Conservation (phyloP, 495 filamentous ascomycete genomes). For the Thermochaetoides thermophila region DNA sequence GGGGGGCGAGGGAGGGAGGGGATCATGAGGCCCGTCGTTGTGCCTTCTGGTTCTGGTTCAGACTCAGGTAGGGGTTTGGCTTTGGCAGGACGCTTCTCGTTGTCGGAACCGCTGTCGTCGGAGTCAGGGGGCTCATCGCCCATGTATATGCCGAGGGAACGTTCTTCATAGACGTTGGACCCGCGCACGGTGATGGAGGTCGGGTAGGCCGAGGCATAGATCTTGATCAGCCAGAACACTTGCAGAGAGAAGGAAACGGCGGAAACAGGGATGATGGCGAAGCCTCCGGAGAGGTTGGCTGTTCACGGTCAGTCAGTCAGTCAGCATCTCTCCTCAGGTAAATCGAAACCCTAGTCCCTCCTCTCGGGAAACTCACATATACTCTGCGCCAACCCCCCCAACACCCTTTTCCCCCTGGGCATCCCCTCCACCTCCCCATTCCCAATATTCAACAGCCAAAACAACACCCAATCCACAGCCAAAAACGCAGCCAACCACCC, state of each 20-base stretch:
- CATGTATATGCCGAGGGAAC: conserved; percentile 51
- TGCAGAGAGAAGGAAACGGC: conserved; percentile 57
- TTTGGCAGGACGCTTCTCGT: not conserved
- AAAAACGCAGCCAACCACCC: conserved; percentile 59
- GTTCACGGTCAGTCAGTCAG: too few species aligned
- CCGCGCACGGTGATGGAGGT: conserved; percentile 59
- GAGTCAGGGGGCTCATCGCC: conserved; percentile 22
- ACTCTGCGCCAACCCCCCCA: conserved; percentile 77
- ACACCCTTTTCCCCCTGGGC: conserved; percentile 41
- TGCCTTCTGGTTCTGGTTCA: too few species aligned
- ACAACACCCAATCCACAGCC: conserved; percentile 65
- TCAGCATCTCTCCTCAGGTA: too few species aligned
- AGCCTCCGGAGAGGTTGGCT: conserved; percentile 71
- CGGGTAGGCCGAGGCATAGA: conserved; percentile 73
- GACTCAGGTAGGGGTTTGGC: too few species aligned
- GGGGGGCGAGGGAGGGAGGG: not conserved
- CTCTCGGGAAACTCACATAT: conserved; percentile 27
- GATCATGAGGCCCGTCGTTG: not conserved
- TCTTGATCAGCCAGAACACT: conserved; percentile 78
- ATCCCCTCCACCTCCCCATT: conserved; percentile 47
- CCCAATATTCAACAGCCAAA: conserved; percentile 64
- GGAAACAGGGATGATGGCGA: conserved; percentile 65
- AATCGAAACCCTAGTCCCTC: too few species aligned
- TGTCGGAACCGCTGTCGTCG: conserved; percentile 8
- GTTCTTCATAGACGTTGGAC: conserved; percentile 54